Percentiles rank a stretch among this genome's conserved stretches.
phyloP scores from a whole-genome alignment of 176 grass and related monocot genomes.

The Avena sativa region DNA sequence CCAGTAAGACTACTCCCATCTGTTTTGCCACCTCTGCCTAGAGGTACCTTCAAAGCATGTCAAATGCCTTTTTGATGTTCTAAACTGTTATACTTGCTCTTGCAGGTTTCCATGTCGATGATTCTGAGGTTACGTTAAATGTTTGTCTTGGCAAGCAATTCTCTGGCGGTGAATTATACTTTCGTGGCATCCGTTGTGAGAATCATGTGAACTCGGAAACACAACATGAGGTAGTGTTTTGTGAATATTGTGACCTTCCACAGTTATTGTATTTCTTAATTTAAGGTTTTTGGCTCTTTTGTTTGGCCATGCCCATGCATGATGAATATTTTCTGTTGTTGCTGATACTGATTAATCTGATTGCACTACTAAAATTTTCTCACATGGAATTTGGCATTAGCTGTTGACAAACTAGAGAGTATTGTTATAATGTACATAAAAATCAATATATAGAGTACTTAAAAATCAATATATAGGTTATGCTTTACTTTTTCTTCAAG shows the following conservation, averaged over 20 bases:
- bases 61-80: not conserved
- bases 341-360: not conserved
- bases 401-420: not conserved
- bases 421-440: not conserved
- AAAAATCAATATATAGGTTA: slow-evolving; percentile 10
- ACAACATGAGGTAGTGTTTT: slow-evolving; percentile 67
- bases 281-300: not conserved
- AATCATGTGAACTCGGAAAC: slow-evolving; percentile 97
- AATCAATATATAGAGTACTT: not conserved
- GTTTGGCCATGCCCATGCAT: not conserved
- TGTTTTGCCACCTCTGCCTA: slow-evolving; percentile 3
- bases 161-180: slow-evolving; percentile 94
- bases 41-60: not conserved
- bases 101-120: slow-evolving; percentile 98
- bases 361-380: not conserved
- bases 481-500: not conserved
- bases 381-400: slow-evolving; percentile 24
- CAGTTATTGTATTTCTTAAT: slow-evolving; percentile 9
- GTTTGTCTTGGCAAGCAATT: slow-evolving; percentile 98
- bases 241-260: not conserved
- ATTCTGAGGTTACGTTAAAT: slow-evolving; percentile 97
- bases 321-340: not conserved
- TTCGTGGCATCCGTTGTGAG: slow-evolving; percentile 90
- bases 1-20: slow-evolving; percentile 27
- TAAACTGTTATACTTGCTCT: slow-evolving; percentile 9